phyloP scores from a whole-genome alignment of 1,284 basidiomycete genomes.

The Ustilago hordei region DNA sequence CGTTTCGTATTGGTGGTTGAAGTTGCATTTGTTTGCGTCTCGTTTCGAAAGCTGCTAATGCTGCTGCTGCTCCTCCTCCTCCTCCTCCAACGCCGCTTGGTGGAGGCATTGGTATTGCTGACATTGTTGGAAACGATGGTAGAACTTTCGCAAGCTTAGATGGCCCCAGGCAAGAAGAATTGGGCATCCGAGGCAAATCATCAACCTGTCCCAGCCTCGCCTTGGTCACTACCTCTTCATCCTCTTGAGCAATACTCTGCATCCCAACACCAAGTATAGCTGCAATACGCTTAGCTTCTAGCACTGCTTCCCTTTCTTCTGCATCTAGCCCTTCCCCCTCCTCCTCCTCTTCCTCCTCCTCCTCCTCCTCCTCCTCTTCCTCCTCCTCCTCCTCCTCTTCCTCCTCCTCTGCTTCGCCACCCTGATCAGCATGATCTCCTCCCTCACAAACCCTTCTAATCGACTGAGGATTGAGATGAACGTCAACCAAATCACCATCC shows the following conservation, averaged over 20 bases:
- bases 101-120: slow-evolving; percentile 18
- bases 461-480: slow-evolving; percentile 9
- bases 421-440: slow-evolving; percentile 12
- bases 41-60: slow-evolving; percentile 45
- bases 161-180: background rate
- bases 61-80: slow-evolving; percentile 14
- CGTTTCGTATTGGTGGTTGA: background rate
- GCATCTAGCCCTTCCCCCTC: slow-evolving; percentile 12
- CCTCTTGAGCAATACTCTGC: slow-evolving; percentile 10
- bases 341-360: background rate
- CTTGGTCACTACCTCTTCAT: background rate
- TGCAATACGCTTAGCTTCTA: slow-evolving; percentile 23
- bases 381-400: too few relatives aligned
- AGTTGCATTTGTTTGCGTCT: slow-evolving; percentile 19
- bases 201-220: background rate
- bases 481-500: slow-evolving; percentile 43
- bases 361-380: background rate
- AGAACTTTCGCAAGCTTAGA: background rate
- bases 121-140: slow-evolving; percentile 6
- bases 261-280: slow-evolving; percentile 24
- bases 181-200: slow-evolving; percentile 29
- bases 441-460: background rate
- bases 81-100: background rate
- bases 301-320: slow-evolving; percentile 19
- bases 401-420: background rate